phyloP scores from a whole-genome alignment of 1,284 basidiomycete species.

The Moesziomyces parantarcticus region DNA sequence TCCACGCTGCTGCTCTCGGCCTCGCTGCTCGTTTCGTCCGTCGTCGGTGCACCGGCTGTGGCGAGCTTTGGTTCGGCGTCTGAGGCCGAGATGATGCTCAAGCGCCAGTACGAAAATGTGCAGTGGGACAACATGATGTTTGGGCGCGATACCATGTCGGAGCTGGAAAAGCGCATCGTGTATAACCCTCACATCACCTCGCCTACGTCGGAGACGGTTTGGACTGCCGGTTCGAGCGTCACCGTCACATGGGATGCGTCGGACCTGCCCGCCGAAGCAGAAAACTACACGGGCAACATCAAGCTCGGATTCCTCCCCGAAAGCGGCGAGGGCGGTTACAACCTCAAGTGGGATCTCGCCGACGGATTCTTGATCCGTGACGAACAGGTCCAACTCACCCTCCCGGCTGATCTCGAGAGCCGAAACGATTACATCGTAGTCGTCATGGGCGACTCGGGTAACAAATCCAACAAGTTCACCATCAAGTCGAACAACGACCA shows the following conservation, averaged over 20 bases:
- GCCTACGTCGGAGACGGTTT: constrained; percentile 19
- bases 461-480: constrained; percentile 32
- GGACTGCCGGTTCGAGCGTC: constrained; percentile 30
- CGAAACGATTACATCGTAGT: constrained; percentile 46
- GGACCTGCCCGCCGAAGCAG: constrained; percentile 26
- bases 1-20: constrained; percentile 23
- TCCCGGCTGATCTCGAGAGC: constrained; percentile 24
- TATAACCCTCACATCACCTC: constrained; percentile 49
- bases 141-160: constrained; percentile 5
- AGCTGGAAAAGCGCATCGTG: constrained; percentile 39
- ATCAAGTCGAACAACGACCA: constrained; percentile 8
- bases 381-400: constrained; percentile 19
- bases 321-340: constrained; percentile 36
- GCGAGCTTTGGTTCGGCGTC: constrained; percentile 17
- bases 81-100: constrained; percentile 37
- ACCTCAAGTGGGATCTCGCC: constrained; percentile 38
- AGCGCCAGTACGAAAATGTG: constrained; percentile 24
- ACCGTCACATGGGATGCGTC: constrained; percentile 35
- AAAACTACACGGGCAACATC: constrained; percentile 26
- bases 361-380: constrained; percentile 27
- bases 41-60: constrained; percentile 11
- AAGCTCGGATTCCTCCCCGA: constrained; percentile 46
- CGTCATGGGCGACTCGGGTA: constrained; percentile 46
- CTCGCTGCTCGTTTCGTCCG: constrained; percentile 25
- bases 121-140: constrained; percentile 26